A percentile compares a stretch with the other conserved stretches of the same genome.
phyloP scores from a whole-genome alignment of 371 early-diverging fungal genomes.

The Circinella umbellata region DNA sequence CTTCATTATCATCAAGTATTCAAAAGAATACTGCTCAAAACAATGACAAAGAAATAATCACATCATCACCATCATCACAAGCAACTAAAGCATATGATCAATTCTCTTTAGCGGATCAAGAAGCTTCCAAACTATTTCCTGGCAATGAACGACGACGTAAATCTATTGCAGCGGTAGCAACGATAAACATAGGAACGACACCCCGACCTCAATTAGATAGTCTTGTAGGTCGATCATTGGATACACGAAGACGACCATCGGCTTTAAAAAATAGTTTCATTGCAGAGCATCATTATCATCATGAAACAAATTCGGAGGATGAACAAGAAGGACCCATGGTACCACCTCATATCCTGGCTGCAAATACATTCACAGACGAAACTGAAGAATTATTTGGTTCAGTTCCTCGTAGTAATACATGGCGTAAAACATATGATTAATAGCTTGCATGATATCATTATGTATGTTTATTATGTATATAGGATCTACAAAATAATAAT shows the following conservation, averaged over 20 bases:
- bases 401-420: constrained; percentile 33
- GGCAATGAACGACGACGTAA: constrained; percentile 19
- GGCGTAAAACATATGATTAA: constrained; percentile 31
- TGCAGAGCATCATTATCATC: background rate
- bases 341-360: constrained; percentile 44
- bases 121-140: constrained; percentile 19
- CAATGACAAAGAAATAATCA: background rate
- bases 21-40: constrained; percentile 9
- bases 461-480: background rate
- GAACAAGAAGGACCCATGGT: constrained; percentile 38
- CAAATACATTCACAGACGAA: constrained; percentile 38
- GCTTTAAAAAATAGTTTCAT: background rate
- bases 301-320: constrained; percentile 23
- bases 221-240: constrained; percentile 22
- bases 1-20: background rate
- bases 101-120: constrained; percentile 21
- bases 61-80: background rate
- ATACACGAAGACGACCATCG: constrained; percentile 18
- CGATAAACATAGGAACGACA: constrained; percentile 10
- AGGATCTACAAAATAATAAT: too few species aligned
- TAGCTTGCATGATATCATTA: background rate
- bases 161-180: constrained; percentile 17
- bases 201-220: constrained; percentile 15
- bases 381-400: constrained; percentile 47
- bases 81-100: constrained; percentile 12